A percentile compares a stretch with the other conserved stretches of the same genome.
phyloP scores from a whole-genome alignment of 805 yeast genomes.

The Metschnikowia dekortorum region DNA sequence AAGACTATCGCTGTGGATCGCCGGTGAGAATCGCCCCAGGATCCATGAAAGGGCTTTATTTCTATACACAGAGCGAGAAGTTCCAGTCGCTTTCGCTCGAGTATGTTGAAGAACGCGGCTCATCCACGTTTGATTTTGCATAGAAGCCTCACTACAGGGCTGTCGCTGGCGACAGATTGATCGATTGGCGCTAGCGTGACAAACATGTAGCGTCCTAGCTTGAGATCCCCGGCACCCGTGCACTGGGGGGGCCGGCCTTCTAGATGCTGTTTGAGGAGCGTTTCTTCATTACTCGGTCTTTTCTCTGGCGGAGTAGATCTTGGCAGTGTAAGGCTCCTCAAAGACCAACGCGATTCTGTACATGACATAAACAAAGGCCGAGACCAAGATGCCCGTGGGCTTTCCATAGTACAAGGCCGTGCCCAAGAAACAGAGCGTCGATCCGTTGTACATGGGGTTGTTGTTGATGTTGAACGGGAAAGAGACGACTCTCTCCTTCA shows the following conservation, averaged over 20 bases:
- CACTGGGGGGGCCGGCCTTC: no score
- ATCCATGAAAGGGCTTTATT: constrained; percentile 73
- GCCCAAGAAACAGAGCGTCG: constrained; percentile 84
- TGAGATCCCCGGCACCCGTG: no score
- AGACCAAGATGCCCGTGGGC: constrained; percentile 79
- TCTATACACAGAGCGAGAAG: constrained; percentile 72
- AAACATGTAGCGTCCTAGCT: no score
- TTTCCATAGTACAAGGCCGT: constrained; percentile 84
- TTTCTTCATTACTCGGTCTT: background rate
- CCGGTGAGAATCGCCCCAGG: constrained; percentile 45
- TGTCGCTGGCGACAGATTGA: constrained; percentile 3
- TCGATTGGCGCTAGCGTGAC: background rate
- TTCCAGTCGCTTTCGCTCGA: constrained; percentile 71
- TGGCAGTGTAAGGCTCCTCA: constrained; percentile 95
- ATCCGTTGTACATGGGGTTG: constrained; percentile 97
- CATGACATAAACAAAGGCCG: constrained; percentile 72
- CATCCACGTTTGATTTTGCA: constrained; percentile 23
- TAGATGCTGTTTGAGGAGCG: no score
- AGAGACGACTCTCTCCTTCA: constrained; percentile 82
- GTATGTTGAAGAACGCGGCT: constrained; percentile 48
- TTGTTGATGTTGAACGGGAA: constrained; percentile 90
- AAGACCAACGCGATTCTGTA: constrained; percentile 78
- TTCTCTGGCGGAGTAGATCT: constrained; percentile 76
- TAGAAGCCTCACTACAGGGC: background rate
- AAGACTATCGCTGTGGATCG: constrained; percentile 1